A percentile compares a stretch with the other conserved stretches of the same genome.
Conservation (phyloP, 495 filamentous ascomycete genomes). For the Lophiotrema nucula region DNA sequence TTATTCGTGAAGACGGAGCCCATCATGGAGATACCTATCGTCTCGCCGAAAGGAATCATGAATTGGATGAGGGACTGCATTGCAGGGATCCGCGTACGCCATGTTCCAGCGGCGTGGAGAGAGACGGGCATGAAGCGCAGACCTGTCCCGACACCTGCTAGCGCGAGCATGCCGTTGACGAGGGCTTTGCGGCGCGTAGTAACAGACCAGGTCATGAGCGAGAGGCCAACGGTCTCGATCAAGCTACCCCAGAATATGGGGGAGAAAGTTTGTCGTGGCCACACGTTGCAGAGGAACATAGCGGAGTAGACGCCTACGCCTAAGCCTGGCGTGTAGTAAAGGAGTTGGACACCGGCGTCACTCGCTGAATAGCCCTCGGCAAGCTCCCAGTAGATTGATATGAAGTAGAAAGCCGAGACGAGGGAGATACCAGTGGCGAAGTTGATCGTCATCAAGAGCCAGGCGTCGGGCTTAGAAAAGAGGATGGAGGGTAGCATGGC, state of each 20-base stretch:
- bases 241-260: conserved; percentile 52
- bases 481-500: conserved; percentile 59
- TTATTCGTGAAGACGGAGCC: conserved; percentile 61
- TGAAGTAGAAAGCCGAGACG: conserved; percentile 60
- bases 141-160: conserved; percentile 58
- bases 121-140: conserved; percentile 49
- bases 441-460: conserved; percentile 54
- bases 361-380: conserved; percentile 49
- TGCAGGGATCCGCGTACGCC: conserved; percentile 50
- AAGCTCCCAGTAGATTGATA: conserved; percentile 58
- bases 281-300: conserved; percentile 55
- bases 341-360: conserved; percentile 51
- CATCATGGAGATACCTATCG: conserved; percentile 59
- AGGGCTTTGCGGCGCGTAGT: conserved; percentile 40
- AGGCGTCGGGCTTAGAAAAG: conserved; percentile 50
- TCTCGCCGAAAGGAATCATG: conserved; percentile 56
- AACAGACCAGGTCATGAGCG: conserved; percentile 51
- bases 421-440: conserved; percentile 49
- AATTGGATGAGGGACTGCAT: conserved; percentile 54
- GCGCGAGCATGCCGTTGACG: conserved; percentile 60
- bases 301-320: conserved; percentile 54
- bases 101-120: conserved; percentile 56
- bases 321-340: conserved; percentile 51
- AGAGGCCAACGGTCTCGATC: conserved; percentile 49
- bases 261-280: conserved; percentile 55